A percentile compares a stretch with the other conserved stretches of the same genome.
Evolutionary conservation across 208 protist species (phyloP).

Genomic region (Leishmania aethiopica): DNA sequence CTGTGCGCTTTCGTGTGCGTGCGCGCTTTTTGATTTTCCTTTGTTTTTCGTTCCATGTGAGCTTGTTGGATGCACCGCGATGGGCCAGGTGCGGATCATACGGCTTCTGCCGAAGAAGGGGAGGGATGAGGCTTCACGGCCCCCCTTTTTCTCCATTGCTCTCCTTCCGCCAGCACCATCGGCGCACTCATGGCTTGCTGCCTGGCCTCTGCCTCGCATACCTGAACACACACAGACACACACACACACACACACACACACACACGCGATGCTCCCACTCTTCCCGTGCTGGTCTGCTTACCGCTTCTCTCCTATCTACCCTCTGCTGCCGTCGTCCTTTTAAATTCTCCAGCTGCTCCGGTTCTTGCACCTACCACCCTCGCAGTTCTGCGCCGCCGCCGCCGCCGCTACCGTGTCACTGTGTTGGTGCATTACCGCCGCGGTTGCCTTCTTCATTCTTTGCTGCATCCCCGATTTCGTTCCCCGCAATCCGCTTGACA

Average conservation of each 20-base stretch:
- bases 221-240: neutral
- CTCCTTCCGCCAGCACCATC: neutral
- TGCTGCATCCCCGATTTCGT: neutral
- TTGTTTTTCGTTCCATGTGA: neutral
- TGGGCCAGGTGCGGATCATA: no score
- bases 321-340: neutral
- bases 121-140: neutral
- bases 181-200: neutral
- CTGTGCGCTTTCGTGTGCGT: neutral
- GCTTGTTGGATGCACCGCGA: neutral
- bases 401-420: neutral
- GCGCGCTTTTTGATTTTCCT: neutral
- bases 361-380: neutral
- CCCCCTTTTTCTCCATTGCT: neutral
- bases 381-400: neutral
- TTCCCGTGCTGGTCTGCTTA: neutral
- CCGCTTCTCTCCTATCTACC: neutral
- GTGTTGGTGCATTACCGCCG: neutral
- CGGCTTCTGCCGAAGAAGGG: neutral
- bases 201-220: neutral
- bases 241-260: slow-evolving; percentile 1
- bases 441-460: neutral
- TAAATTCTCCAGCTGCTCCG: no score
- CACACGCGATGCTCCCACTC: neutral
- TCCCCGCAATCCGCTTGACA: neutral